Conservation (phyloP, 306 rosid species). For the Biancaea sappan region DNA sequence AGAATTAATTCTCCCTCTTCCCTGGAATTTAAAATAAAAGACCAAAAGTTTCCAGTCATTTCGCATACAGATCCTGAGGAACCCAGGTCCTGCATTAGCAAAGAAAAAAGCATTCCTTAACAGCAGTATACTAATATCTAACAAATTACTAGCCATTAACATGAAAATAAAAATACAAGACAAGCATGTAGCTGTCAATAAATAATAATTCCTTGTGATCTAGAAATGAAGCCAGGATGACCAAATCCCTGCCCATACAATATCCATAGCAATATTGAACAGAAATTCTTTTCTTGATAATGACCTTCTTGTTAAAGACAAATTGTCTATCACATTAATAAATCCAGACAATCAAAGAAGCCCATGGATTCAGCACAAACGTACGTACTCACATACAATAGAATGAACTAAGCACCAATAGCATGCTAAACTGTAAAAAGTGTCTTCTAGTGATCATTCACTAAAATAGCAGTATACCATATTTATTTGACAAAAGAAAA, state of each 20-base stretch:
- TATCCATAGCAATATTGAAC: no score
- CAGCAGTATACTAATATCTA: not conserved
- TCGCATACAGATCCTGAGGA: not conserved
- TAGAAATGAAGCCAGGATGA: not conserved
- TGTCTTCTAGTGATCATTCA: not conserved
- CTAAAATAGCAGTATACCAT: not conserved
- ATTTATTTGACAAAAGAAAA: not conserved
- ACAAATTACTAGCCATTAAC: not conserved
- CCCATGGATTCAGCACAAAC: not conserved
- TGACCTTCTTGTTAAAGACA: not conserved
- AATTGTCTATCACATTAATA: not conserved
- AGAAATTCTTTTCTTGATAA: not conserved
- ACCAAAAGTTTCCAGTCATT: not conserved
- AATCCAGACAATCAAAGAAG: not conserved
- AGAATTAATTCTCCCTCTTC: not conserved
- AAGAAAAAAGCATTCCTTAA: not conserved
- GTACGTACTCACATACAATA: no score
- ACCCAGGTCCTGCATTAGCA: slow-evolving; percentile 5
- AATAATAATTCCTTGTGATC: not conserved
- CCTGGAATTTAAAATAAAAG: not conserved
- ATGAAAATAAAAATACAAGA: not conserved
- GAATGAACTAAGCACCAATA: not conserved
- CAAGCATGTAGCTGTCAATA: not conserved
- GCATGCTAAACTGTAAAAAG: not conserved
- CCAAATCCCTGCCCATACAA: not conserved